Percentiles rank a stretch among this genome's conserved stretches.
Conservation (phyloP, 805 yeast genomes). For the Tetrapisispora taiwanensis region DNA sequence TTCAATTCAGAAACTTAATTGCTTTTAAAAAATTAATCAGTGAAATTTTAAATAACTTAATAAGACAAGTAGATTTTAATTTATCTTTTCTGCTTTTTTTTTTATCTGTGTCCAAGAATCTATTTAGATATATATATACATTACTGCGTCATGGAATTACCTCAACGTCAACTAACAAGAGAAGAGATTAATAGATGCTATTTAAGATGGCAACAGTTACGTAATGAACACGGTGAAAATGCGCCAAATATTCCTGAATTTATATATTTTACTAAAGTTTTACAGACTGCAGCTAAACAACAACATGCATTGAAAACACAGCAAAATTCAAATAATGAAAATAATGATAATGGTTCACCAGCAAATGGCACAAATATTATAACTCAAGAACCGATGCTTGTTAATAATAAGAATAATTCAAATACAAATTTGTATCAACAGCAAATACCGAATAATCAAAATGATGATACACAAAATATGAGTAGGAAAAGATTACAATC, state of each 20-base stretch:
- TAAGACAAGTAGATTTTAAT: too few species aligned
- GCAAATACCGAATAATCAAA: neutral
- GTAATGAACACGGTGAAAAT: constrained; percentile 29
- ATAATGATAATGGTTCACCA: neutral
- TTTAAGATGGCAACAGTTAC: constrained; percentile 30
- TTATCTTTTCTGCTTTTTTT: too few species aligned
- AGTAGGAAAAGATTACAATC: neutral
- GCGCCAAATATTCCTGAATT: constrained; percentile 28
- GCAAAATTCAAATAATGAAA: constrained; percentile 7
- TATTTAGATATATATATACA: too few species aligned
- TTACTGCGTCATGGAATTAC: constrained; percentile 17
- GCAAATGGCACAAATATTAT: neutral
- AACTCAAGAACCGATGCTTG: neutral
- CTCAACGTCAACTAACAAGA: constrained; percentile 25
- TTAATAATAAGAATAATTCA: neutral
- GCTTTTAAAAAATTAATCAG: too few species aligned
- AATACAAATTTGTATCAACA: neutral
- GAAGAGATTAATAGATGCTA: constrained; percentile 31
- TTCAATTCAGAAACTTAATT: too few species aligned
- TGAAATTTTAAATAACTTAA: too few species aligned
- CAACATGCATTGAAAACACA: constrained; percentile 24
- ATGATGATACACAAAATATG: neutral
- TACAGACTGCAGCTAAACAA: constrained; percentile 29
- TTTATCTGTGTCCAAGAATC: too few species aligned
- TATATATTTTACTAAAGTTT: constrained; percentile 27